Evolutionary conservation across 495 filamentous ascomycete genomes (phyloP), one percentile per base, ranked within the genome.

Genomic region (Penicillium canariense): DNA sequence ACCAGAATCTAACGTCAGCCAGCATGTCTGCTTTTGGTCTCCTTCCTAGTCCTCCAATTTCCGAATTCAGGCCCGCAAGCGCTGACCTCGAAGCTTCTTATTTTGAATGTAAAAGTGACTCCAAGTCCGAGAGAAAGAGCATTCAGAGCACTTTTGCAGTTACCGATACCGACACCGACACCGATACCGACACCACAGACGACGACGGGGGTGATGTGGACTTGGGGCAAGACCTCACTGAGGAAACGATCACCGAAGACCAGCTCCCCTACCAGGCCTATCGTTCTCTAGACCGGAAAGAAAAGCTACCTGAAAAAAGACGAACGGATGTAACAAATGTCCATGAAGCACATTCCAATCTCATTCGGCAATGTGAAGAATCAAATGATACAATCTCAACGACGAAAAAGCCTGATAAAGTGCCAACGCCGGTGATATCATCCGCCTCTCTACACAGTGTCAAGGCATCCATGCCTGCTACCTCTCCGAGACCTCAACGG

Each of bases 31-130:
- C 65, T 9, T 73, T 77, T 32, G 71, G 74, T 1, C 68, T 77
- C 20, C 60, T 76, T 3, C 74, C 73, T 8, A 76, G 74, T 54
- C 73, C 73, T 11, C 68, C 72, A 20, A 66, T 77, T 2, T 72
- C 74, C 40, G 74, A 77, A 18, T 69, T 66, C 17, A 56, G 64
- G 4, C 56, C 60, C 0, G 66, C 65, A 1, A 70, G 71, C 5
- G 48, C 59, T 0, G 70, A 62, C 2, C 61, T 67, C 7, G 62
- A 68, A 20, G 65, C 63, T 10, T 61, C 70, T 6, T 76, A 69
- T 52, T 76, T 74, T 46, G 64, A 67, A n/a, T 50, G 48, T 9
- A 58, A 62, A 26, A 40, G 52, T 3, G 55, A 50, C 5, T 62
- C 57, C 1, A 47, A 48, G 5, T 5, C 17, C 18, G 44, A 34